Evolutionary conservation across 352 stramenopile genomes (phyloP).

Genomic region (Phytophthora citrophthora): DNA sequence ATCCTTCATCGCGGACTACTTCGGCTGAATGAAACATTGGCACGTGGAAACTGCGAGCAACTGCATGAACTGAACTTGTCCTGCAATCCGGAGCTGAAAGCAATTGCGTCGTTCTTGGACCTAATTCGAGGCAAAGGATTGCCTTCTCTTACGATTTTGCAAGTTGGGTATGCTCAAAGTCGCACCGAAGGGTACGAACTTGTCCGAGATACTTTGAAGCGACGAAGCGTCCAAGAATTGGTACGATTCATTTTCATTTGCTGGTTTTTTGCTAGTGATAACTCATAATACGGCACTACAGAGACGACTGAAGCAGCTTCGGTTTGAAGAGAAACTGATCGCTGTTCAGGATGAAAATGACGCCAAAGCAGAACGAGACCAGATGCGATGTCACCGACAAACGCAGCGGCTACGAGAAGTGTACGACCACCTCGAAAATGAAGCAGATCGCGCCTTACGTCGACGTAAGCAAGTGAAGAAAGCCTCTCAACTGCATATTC

Average conservation of each 20-base stretch:
- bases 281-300: not conserved
- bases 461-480: constrained; percentile 63
- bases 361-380: constrained; percentile 36
- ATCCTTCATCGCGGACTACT: constrained; percentile 48
- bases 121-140: constrained; percentile 52
- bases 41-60: constrained; percentile 41
- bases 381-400: constrained; percentile 46
- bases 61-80: constrained; percentile 65
- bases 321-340: constrained; percentile 44
- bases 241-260: constrained; percentile 27
- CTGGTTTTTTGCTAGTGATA: not conserved
- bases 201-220: constrained; percentile 39
- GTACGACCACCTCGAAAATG: constrained; percentile 63
- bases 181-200: constrained; percentile 45
- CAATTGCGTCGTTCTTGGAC: constrained; percentile 58
- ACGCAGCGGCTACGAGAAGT: constrained; percentile 46
- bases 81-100: constrained; percentile 45
- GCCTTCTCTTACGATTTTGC: constrained; percentile 59
- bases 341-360: constrained; percentile 40
- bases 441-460: constrained; percentile 57
- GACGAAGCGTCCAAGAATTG: constrained; percentile 64
- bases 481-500: constrained; percentile 62
- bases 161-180: constrained; percentile 58
- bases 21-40: constrained; percentile 50
- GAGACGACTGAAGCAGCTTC: constrained; percentile 48